phyloP scores from a whole-genome alignment of 2,329 filamentous ascomycete genomes.

The Calycina marina region DNA sequence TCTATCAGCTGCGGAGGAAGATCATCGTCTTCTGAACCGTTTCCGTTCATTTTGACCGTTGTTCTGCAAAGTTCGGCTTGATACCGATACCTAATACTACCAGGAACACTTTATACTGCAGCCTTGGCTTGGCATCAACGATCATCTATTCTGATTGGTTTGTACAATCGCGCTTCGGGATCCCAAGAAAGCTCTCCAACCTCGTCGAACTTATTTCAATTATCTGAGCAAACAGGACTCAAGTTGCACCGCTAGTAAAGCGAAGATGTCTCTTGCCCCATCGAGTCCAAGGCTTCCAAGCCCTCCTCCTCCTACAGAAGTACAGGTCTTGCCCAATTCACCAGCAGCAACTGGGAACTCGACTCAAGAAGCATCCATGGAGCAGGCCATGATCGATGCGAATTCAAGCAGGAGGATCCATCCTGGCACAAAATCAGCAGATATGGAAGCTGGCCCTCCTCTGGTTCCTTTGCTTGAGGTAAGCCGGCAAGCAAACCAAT shows the following conservation, averaged over 20 bases:
- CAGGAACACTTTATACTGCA: too few species aligned
- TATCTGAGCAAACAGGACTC: too few species aligned
- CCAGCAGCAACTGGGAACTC: slow-evolving; percentile 49
- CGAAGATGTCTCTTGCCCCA: slow-evolving; percentile 42
- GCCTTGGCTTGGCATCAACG: too few species aligned
- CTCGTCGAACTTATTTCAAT: too few species aligned
- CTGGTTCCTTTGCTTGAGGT: slow-evolving; percentile 77
- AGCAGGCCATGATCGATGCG: slow-evolving; percentile 50
- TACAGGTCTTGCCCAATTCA: slow-evolving; percentile 73
- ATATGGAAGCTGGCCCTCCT: slow-evolving; percentile 87
- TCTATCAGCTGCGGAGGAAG: slow-evolving; percentile 49
- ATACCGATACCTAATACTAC: too few species aligned
- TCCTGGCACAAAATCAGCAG: slow-evolving; percentile 77
- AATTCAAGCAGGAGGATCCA: slow-evolving; percentile 75
- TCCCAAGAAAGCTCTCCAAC: too few species aligned
- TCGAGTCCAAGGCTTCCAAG: slow-evolving; percentile 88
- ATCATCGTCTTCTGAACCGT: slow-evolving; percentile 45
- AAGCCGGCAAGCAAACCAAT: too few species aligned
- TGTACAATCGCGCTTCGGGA: too few species aligned
- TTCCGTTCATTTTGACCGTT: too few species aligned
- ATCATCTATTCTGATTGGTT: too few species aligned
- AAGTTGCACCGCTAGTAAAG: neutral
- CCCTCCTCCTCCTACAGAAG: slow-evolving; percentile 86
- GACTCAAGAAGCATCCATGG: slow-evolving; percentile 42
- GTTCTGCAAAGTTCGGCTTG: too few species aligned